Evolutionary conservation across 2,329 filamentous ascomycete genomes (phyloP).

Genomic region (Diaporthe aspalathi): DNA sequence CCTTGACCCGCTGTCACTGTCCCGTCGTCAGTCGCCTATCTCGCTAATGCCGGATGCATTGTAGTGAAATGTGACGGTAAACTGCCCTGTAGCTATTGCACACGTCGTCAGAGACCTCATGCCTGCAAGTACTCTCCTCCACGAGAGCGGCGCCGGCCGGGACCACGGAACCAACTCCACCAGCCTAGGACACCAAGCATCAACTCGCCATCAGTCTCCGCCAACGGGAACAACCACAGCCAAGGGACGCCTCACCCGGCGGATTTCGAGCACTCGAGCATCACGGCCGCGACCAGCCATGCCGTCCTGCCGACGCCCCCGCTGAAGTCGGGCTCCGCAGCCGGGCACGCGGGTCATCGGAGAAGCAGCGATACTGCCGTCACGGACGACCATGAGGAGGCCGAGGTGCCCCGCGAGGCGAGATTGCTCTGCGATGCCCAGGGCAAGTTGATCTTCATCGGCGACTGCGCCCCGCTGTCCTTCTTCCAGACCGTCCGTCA

Average conservation of each 20-base stretch:
- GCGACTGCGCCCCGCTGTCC: conserved; percentile 66
- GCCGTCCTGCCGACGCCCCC: neutral
- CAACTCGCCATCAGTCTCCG: conserved; percentile 32
- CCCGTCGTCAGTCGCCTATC: neutral
- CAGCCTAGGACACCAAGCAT: conserved; percentile 42
- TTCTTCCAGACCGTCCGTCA: conserved; percentile 67
- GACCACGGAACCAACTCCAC: conserved; percentile 39
- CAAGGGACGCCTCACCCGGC: conserved; percentile 19
- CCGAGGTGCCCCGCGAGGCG: conserved; percentile 65
- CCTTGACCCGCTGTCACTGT: neutral
- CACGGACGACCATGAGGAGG: conserved; percentile 55
- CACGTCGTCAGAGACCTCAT: conserved; percentile 54
- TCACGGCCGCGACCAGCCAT: conserved; percentile 20
- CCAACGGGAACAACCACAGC: conserved; percentile 22
- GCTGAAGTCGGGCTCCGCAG: conserved; percentile 13
- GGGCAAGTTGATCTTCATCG: conserved; percentile 66
- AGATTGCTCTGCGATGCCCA: conserved; percentile 63
- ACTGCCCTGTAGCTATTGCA: conserved; percentile 64
- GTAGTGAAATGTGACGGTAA: conserved; percentile 63
- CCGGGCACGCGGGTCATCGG: conserved; percentile 19
- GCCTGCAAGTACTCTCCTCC: conserved; percentile 62
- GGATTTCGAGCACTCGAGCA: conserved; percentile 29
- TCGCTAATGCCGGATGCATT: neutral
- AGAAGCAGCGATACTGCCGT: conserved; percentile 48
- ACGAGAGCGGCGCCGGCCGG: conserved; percentile 49